Evolutionary conservation across 495 filamentous ascomycete species (phyloP), one percentile per base, ranked within the genome.

Genomic region (Pseudomonodictys pantanalensis): DNA sequence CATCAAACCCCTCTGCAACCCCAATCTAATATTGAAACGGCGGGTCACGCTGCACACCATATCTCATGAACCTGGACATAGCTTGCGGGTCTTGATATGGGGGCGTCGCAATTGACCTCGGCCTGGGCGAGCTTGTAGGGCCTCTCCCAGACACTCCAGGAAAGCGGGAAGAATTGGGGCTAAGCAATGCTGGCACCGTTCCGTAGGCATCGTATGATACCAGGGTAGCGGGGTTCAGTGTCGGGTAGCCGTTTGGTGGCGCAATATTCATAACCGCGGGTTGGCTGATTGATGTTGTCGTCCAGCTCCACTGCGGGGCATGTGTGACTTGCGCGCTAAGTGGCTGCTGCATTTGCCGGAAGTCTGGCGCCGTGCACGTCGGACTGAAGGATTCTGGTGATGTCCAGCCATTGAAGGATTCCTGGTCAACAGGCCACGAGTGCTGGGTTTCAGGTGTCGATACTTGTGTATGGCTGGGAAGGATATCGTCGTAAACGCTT

Each of bases 371-470:
- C 3, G 15, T 28, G 30, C 33, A 12, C 15, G 52, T 29, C 1
- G 52, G 20, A 17, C 41, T 22, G 58, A 48, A 61, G 3, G 50
- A 48, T 2, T 54, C 32, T 25, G 18, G 44, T 3, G 59, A 39
- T 22, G 59, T 10, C 60, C 60, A 63, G 46, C 18, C 39, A 2
- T 43, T 29, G 47, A 45, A 57, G 3, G 24, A 46, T 17, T 63
- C 52, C 2, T 52, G 30, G 3, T 63, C 53, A 17, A 52, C 24
- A 1, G 52, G 23, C 60, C 60, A 63, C 1, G 60, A 63, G 11
- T 25, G 9, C 2, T 51, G 51, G 1, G 60, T 52, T 26, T 57
- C 60, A 1, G 60, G 60, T 10, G 60, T 63, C 20, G 60, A 63
- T 3, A 56, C 52, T 38, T 58, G 60, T 8, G 59, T 62, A 10